Conservation (phyloP, 1,139 yeast species). For the Candida neerlandica region DNA sequence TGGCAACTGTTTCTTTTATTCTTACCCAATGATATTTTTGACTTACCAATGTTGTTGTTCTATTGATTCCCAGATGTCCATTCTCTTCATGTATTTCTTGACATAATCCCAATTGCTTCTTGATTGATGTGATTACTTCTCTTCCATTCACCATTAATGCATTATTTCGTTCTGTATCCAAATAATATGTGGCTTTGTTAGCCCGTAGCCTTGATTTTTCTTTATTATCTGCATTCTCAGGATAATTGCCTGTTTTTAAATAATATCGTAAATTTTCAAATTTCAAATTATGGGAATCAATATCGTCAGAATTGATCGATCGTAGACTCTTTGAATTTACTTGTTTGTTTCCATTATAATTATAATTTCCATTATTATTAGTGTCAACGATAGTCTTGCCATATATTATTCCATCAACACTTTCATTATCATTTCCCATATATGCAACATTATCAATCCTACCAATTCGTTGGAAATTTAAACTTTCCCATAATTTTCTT, state of each 20-base stretch:
- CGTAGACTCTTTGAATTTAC: constrained; percentile 54
- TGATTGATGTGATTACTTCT: constrained; percentile 79
- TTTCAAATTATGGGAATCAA: constrained; percentile 29
- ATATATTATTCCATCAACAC: constrained; percentile 81
- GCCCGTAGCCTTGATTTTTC: constrained; percentile 86
- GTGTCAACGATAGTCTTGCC: constrained; percentile 57
- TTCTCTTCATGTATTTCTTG: constrained; percentile 65
- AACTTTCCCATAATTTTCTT: constrained; percentile 74
- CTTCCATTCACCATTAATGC: constrained; percentile 75
- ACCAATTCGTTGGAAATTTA: constrained; percentile 78
- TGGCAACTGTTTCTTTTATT: constrained; percentile 83
- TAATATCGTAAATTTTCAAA: constrained; percentile 81
- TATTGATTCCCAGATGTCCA: constrained; percentile 85
- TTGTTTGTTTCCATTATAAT: constrained; percentile 45
- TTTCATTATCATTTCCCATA: constrained; percentile 76
- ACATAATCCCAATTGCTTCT: constrained; percentile 73
- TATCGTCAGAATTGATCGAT: constrained; percentile 61
- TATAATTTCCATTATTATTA: constrained; percentile 54
- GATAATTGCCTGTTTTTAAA: constrained; percentile 83
- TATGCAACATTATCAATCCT: constrained; percentile 83
- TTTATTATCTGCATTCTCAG: constrained; percentile 76
- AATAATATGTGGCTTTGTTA: constrained; percentile 74
- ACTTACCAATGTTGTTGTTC: constrained; percentile 75
- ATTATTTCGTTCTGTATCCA: constrained; percentile 47
- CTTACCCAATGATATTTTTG: constrained; percentile 90